A percentile compares a stretch with the other conserved stretches of the same genome.
These are phyloP conservation scores for Aspergillus conjunctus DNA, from an alignment of 495 filamentous ascomycete genomes.

Conservation along the genomic window DNA sequence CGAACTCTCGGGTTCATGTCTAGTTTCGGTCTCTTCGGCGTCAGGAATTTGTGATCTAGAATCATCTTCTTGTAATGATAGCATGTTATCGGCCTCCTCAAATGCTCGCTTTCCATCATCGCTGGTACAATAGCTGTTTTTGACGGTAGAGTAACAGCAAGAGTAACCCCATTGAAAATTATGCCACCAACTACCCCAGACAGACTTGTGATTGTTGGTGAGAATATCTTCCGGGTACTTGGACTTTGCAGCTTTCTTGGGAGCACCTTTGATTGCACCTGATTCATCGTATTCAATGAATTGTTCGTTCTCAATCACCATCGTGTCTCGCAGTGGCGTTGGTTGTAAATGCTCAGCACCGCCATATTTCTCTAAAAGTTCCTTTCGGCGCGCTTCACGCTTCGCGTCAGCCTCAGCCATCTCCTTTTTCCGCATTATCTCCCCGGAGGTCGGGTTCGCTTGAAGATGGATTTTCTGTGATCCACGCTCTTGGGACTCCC, in stretches of 20 bases:
- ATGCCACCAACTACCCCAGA: slow-evolving; percentile 98
- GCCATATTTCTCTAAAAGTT: slow-evolving; percentile 84
- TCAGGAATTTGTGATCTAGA: slow-evolving; percentile 20
- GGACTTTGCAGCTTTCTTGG: slow-evolving; percentile 71
- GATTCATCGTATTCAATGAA: slow-evolving; percentile 95
- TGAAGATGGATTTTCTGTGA: slow-evolving; percentile 84
- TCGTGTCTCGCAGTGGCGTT: slow-evolving; percentile 61
- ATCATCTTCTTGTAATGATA: slow-evolving; percentile 46
- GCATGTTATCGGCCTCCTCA: slow-evolving; percentile 63
- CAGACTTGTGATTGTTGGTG: slow-evolving; percentile 86
- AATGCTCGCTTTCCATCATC: slow-evolving; percentile 77
- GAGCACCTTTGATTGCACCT: slow-evolving; percentile 86
- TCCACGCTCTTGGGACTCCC: slow-evolving; percentile 86
- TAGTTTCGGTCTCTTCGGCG: slow-evolving; percentile 25
- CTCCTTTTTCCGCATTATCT: slow-evolving; percentile 78
- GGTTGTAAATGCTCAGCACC: slow-evolving; percentile 66
- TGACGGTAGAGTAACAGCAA: slow-evolving; percentile 89
- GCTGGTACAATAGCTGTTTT: slow-evolving; percentile 97
- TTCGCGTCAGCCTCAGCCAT: slow-evolving; percentile 68
- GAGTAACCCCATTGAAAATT: slow-evolving; percentile 97
- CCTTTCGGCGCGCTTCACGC: slow-evolving; percentile 65
- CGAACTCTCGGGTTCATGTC: slow-evolving; percentile 32
- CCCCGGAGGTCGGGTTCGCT: slow-evolving; percentile 93
- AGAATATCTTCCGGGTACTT: slow-evolving; percentile 90
- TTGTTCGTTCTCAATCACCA: slow-evolving; percentile 77